Evolutionary conservation across 129 eudicot species (phyloP).

Genomic region (Smallanthus sonchifolius): DNA sequence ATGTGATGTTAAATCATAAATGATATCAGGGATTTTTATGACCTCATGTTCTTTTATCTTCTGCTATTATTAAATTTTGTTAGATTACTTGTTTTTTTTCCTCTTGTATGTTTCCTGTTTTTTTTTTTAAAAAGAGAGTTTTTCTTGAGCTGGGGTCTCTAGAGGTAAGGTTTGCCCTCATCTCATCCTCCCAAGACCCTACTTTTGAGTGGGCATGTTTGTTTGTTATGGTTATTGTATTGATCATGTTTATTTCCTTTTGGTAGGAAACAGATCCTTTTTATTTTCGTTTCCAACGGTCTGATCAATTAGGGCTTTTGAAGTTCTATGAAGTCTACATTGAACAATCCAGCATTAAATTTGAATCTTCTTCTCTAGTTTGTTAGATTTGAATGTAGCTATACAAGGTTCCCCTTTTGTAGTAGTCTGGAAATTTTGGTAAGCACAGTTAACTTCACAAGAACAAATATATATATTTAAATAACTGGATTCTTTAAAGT

Average conservation of each 20-base stretch:
- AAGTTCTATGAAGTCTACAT: neutral
- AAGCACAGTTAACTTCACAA: neutral
- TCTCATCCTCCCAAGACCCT: no score
- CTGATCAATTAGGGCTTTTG: slow-evolving; percentile 28
- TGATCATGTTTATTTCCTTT: neutral
- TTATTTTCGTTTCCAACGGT: slow-evolving; percentile 81
- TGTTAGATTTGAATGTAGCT: neutral
- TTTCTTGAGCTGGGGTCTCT: no score
- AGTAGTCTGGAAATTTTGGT: neutral
- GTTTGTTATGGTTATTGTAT: neutral
- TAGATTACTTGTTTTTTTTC: no score
- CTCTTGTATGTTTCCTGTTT: no score
- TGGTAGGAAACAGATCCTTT: slow-evolving; percentile 47
- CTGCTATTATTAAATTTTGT: neutral
- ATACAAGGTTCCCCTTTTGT: neutral
- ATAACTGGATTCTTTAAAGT: neutral
- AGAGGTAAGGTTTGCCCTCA: neutral
- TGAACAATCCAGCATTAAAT: neutral
- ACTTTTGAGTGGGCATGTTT: neutral
- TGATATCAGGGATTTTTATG: neutral
- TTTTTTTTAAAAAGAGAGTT: no score
- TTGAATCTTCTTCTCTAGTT: no score
- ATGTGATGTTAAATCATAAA: neutral
- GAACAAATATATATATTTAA: neutral
- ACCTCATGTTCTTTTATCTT: neutral